Base-by-base conservation (phyloP, 73 alveolate species). In the Paramecium sonneborni region DNA sequence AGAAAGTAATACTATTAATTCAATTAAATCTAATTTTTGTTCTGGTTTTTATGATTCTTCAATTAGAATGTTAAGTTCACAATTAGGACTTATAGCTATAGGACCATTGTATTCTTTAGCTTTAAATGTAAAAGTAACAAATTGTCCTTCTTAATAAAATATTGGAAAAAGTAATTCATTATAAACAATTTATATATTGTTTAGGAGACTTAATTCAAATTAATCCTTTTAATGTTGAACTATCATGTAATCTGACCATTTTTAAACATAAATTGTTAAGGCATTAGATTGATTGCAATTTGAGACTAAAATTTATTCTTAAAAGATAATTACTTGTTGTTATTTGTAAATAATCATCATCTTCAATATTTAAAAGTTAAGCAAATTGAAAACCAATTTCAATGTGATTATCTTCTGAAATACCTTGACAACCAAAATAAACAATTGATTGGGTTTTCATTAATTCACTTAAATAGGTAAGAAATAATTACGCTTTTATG, bases 201-300 rank as follows among this genome's bases (percentile, higher is more conserved):
- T 76, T 15, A 76, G 68, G 24, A 76, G 70, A 12, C 21, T 11
- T 35, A 8, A 21, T 38, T 76, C 89, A 41, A 76, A 41, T 24
- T 76, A 23, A 18, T 76, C 68, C 48, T 32, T 76, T 21, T 24
- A 38, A 41, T 76, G 89, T 76, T 76, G 30, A 41, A 76, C 72
- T 9, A 76, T 38, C 70, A 76, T 38, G 23, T 76, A 76, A 41
- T 76, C 89, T 38, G 68, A 41, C 89, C 68, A 41, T 41, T 76
- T 41, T 76, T 76, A 12, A 39, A 76, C 89, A 76, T 39, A 76
- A 15, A 76, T n/a, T 23, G 86, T 70, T 6, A 70, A 30, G 15
- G 48, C 57, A 70, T n/a, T 35, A 2, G 55, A 28, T 32, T 32
- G 57, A 32, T 70, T 35, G 57, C 86, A 70, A 70, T 70, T 70